A percentile compares a stretch with the other conserved stretches of the same genome.
Conservation (phyloP, 1,284 basidiomycete genomes). For the Earliella scabrosa region DNA sequence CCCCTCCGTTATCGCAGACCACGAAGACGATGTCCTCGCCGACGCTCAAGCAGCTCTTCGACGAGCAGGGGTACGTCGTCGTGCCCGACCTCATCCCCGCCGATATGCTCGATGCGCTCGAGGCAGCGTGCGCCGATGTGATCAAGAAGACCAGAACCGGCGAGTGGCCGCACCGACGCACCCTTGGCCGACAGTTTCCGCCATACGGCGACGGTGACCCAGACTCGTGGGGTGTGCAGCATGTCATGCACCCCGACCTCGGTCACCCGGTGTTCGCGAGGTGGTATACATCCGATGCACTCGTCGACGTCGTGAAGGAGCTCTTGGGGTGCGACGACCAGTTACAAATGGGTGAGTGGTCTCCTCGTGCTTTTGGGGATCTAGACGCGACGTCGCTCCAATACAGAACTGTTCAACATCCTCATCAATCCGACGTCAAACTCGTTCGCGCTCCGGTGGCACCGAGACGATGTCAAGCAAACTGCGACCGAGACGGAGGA, state of each 20-base stretch:
- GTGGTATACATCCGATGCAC: slow-evolving; percentile 69
- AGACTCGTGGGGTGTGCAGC: slow-evolving; percentile 84
- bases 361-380: not conserved
- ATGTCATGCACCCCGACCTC: slow-evolving; percentile 79
- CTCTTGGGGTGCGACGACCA: slow-evolving; percentile 63
- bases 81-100: slow-evolving; percentile 62
- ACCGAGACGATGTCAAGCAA: slow-evolving; percentile 78
- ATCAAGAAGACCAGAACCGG: slow-evolving; percentile 64
- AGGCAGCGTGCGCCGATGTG: slow-evolving; percentile 56
- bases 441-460: slow-evolving; percentile 82
- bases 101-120: slow-evolving; percentile 46
- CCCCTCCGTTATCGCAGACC: not conserved
- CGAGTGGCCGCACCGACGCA: slow-evolving; percentile 70
- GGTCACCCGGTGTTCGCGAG: slow-evolving; percentile 59
- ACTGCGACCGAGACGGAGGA: slow-evolving; percentile 72
- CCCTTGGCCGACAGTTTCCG: slow-evolving; percentile 84
- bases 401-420: slow-evolving; percentile 77
- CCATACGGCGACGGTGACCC: slow-evolving; percentile 63
- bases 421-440: slow-evolving; percentile 74
- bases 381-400: not conserved
- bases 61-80: slow-evolving; percentile 74
- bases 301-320: slow-evolving; percentile 52
- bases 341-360: slow-evolving; percentile 71
- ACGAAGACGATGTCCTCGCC: slow-evolving; percentile 6
- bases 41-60: slow-evolving; percentile 45